Conservation (phyloP, 352 stramenopile genomes). For the Plasmopara halstedii region DNA sequence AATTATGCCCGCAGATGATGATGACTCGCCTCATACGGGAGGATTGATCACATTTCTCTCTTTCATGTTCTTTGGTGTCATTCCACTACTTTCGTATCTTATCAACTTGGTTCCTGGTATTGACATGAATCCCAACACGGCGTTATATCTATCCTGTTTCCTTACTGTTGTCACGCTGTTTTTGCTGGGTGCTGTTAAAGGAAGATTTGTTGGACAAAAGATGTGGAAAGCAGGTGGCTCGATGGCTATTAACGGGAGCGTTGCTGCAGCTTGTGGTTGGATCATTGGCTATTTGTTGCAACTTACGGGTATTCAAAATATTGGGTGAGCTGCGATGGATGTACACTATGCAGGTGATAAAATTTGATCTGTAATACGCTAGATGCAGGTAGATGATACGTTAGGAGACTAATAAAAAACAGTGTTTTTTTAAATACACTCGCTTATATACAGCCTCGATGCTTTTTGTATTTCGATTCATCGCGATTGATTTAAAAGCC, state of each 20-base stretch:
- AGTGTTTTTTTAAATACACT: background rate
- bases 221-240: constrained; percentile 58
- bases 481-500: constrained; percentile 20
- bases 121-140: constrained; percentile 44
- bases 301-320: constrained; percentile 72
- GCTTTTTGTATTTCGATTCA: too few relatives aligned
- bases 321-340: constrained; percentile 31
- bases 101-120: constrained; percentile 74
- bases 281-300: constrained; percentile 78
- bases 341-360: background rate
- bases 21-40: constrained; percentile 82
- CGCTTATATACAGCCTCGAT: too few relatives aligned
- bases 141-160: constrained; percentile 89
- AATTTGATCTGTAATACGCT: background rate
- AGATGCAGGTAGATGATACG: background rate
- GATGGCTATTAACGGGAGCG: constrained; percentile 73
- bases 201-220: constrained; percentile 70
- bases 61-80: constrained; percentile 88
- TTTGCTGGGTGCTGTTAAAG: constrained; percentile 90
- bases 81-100: constrained; percentile 92
- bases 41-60: constrained; percentile 86
- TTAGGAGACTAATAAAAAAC: background rate
- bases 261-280: constrained; percentile 68
- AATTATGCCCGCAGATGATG: constrained; percentile 90
- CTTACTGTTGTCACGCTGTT: constrained; percentile 93